Conservation (phyloP, 352 stramenopile genomes). For the Phytopythium boreale region DNA sequence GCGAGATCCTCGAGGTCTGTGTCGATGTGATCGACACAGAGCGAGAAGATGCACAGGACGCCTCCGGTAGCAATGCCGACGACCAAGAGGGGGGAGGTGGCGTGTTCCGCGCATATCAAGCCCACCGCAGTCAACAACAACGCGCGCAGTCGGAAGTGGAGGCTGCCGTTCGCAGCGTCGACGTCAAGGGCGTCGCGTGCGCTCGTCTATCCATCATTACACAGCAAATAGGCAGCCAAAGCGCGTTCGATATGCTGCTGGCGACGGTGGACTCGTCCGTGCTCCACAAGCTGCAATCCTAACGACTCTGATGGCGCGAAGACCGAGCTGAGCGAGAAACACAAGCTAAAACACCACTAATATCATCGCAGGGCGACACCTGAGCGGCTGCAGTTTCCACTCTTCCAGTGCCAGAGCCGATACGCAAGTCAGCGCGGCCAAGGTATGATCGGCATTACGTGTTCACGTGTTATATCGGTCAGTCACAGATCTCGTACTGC, state of each 20-base stretch:
- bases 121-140: constrained; percentile 29
- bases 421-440: not conserved
- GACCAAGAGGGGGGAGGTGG: constrained; percentile 16
- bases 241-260: constrained; percentile 48
- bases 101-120: constrained; percentile 55
- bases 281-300: constrained; percentile 50
- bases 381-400: not conserved
- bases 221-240: constrained; percentile 27
- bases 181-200: constrained; percentile 45
- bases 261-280: constrained; percentile 58
- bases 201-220: constrained; percentile 40
- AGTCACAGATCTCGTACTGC: not conserved
- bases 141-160: constrained; percentile 26
- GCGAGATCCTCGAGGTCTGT: constrained; percentile 63
- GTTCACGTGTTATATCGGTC: not conserved
- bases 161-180: constrained; percentile 25
- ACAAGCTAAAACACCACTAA: not conserved
- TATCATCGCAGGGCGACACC: not conserved
- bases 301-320: constrained; percentile 2
- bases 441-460: not conserved
- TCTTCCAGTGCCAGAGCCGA: not conserved
- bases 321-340: too few relatives aligned
- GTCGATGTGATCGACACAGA: constrained; percentile 74
- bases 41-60: constrained; percentile 27
- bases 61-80: constrained; percentile 8